Evolutionary conservation across 2,329 filamentous ascomycete genomes (phyloP).

Genomic region (Drechslerella coelobrocha): DNA sequence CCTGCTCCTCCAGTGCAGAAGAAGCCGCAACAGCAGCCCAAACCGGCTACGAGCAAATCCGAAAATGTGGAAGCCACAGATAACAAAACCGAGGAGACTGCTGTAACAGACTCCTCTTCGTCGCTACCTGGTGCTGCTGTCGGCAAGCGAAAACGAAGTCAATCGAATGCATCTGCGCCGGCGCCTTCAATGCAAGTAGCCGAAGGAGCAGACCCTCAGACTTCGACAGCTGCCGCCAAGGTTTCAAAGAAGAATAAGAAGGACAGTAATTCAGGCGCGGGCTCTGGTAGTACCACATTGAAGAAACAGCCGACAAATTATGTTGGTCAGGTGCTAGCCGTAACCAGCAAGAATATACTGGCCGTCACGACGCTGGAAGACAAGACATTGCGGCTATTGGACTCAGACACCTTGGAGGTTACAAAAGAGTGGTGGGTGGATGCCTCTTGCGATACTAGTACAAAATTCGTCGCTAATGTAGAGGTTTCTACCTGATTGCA

Average conservation of each 20-base stretch:
- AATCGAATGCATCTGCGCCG: constrained; percentile 18
- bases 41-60: neutral
- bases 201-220: neutral
- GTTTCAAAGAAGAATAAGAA: constrained; percentile 23
- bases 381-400: constrained; percentile 85
- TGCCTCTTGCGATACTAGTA: too few relatives aligned
- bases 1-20: constrained; percentile 30
- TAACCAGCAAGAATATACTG: constrained; percentile 71
- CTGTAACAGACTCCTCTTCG: constrained; percentile 8
- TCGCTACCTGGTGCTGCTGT: constrained; percentile 2
- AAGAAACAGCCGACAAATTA: constrained; percentile 53
- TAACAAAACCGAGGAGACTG: constrained; percentile 7
- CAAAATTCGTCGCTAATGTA: too few relatives aligned
- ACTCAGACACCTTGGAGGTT: constrained; percentile 72
- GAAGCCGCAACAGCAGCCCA: constrained; percentile 18
- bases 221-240: constrained; percentile 3
- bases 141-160: constrained; percentile 47
- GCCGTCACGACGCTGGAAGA: constrained; percentile 87
- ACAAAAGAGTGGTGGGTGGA: constrained; percentile 64
- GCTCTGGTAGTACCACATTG: neutral
- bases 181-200: neutral
- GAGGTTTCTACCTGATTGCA: too few relatives aligned
- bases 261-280: neutral
- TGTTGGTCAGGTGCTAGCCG: constrained; percentile 55
- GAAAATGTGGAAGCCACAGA: constrained; percentile 2